A percentile compares a stretch with the other conserved stretches of the same genome.
phyloP scores from a whole-genome alignment of 192 early-diverging fungal species.

The Podila verticillata region DNA sequence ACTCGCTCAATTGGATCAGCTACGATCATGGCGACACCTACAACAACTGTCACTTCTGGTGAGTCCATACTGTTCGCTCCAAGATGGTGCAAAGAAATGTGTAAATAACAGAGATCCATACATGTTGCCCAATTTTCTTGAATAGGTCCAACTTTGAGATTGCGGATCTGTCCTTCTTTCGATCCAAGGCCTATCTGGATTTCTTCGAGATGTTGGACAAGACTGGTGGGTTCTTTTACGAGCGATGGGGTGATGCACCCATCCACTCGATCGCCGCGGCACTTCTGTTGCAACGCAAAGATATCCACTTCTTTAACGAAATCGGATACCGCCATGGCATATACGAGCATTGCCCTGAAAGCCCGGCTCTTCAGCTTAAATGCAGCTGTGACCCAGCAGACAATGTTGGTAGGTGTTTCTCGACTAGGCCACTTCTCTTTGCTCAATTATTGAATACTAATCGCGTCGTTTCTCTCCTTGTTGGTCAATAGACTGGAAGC shows the following conservation, averaged over 20 bases:
- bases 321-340: slow-evolving; percentile 76
- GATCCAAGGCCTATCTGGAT: slow-evolving; percentile 69
- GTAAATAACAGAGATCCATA: background rate
- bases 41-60: slow-evolving; percentile 79
- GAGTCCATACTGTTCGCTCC: background rate
- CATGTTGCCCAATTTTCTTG: slow-evolving; percentile 48
- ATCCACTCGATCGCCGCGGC: slow-evolving; percentile 78
- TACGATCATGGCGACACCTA: slow-evolving; percentile 65
- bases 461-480: too few species aligned
- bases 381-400: slow-evolving; percentile 62
- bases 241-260: slow-evolving; percentile 80
- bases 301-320: slow-evolving; percentile 82
- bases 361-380: slow-evolving; percentile 55
- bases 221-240: slow-evolving; percentile 89
- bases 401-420: slow-evolving; percentile 58
- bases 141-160: slow-evolving; percentile 94
- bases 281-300: slow-evolving; percentile 66
- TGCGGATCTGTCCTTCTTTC: slow-evolving; percentile 74
- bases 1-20: slow-evolving; percentile 67
- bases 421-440: background rate
- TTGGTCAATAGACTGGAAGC: slow-evolving; percentile 29
- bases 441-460: too few species aligned
- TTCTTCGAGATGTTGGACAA: slow-evolving; percentile 77
- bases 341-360: slow-evolving; percentile 77
- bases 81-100: background rate